A percentile compares a stretch with the other conserved stretches of the same genome.
These are phyloP conservation scores for Balamuthia mandrillaris DNA, from an alignment of 208 protist genomes.

Conservation along the genomic window DNA sequence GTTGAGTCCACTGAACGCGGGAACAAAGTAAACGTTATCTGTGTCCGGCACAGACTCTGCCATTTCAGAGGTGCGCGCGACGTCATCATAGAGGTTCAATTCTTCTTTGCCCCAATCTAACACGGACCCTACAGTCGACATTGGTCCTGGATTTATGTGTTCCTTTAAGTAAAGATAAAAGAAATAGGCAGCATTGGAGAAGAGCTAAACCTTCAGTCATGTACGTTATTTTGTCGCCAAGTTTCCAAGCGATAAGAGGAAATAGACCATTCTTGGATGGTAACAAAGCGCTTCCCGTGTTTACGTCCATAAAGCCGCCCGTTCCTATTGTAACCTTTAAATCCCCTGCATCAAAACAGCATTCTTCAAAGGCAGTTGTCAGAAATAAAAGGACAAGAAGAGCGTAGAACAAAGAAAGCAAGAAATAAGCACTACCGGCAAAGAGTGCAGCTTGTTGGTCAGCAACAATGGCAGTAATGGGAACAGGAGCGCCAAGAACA, in stretches of 20 bases:
- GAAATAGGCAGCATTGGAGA: too few species aligned
- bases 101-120: constrained; percentile 35
- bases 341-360: constrained; percentile 57
- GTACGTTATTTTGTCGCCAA: constrained; percentile 40
- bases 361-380: constrained; percentile 55
- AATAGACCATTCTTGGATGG: too few species aligned
- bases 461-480: constrained; percentile 39
- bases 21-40: constrained; percentile 51
- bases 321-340: constrained; percentile 59
- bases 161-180: too few species aligned
- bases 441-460: constrained; percentile 38
- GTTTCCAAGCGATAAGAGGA: constrained; percentile 55
- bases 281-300: too few species aligned
- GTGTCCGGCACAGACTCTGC: constrained; percentile 38
- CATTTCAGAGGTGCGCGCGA: constrained; percentile 33
- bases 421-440: background rate
- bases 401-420: constrained; percentile 61
- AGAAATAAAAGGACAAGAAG: too few species aligned
- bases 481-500: constrained; percentile 36
- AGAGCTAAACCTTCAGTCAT: constrained; percentile 52
- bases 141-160: too few species aligned
- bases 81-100: constrained; percentile 40
- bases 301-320: constrained; percentile 58
- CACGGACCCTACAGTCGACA: too few species aligned
- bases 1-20: constrained; percentile 44